These are phyloP conservation scores for Hemileccinum rubropunctum DNA, from an alignment of 768 basidiomycete genomes.

Conservation along the genomic window DNA sequence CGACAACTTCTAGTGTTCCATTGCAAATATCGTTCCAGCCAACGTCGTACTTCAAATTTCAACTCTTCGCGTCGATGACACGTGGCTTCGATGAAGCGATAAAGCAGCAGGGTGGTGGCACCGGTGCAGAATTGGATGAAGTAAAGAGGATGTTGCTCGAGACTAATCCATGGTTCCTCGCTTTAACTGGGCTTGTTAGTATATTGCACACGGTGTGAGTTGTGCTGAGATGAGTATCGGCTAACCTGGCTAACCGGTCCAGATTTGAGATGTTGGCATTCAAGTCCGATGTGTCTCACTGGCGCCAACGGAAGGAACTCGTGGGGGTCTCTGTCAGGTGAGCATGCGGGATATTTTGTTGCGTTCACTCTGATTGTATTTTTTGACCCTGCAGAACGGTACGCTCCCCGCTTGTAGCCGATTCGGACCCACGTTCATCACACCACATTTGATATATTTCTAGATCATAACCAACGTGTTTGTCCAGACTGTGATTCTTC, in stretches of 20 bases:
- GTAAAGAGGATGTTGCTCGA: conserved; percentile 91
- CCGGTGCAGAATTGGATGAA: conserved; percentile 82
- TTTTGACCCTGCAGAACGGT: conserved; percentile 49
- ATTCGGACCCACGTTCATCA: conserved; percentile 9
- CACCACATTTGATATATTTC: conserved; percentile 12
- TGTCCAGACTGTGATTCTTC: conserved; percentile 83
- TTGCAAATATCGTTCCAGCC: conserved; percentile 83
- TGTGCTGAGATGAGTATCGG: conserved; percentile 1
- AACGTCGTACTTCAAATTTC: conserved; percentile 84
- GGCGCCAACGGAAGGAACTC: conserved; percentile 92
- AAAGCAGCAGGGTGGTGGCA: conserved; percentile 64
- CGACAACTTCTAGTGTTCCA: conserved; percentile 75
- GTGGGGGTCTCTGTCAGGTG: conserved; percentile 93
- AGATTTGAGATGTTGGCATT: conserved; percentile 97
- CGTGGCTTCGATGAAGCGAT: conserved; percentile 84
- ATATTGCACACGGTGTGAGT: conserved; percentile 84
- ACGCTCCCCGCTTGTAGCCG: conserved; percentile 23
- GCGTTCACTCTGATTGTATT: conserved; percentile 16
- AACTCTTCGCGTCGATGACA: conserved; percentile 80
- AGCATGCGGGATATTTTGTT: conserved; percentile 21
- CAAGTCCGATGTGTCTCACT: conserved; percentile 92
- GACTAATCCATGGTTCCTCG: conserved; percentile 87
- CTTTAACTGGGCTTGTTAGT: conserved; percentile 79
- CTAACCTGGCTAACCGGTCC: conserved; percentile 11
- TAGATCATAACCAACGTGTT: conserved; percentile 90